A percentile compares a stretch with the other conserved stretches of the same genome.
phyloP scores from a whole-genome alignment of 768 basidiomycete genomes.

The Suillus sp. region DNA sequence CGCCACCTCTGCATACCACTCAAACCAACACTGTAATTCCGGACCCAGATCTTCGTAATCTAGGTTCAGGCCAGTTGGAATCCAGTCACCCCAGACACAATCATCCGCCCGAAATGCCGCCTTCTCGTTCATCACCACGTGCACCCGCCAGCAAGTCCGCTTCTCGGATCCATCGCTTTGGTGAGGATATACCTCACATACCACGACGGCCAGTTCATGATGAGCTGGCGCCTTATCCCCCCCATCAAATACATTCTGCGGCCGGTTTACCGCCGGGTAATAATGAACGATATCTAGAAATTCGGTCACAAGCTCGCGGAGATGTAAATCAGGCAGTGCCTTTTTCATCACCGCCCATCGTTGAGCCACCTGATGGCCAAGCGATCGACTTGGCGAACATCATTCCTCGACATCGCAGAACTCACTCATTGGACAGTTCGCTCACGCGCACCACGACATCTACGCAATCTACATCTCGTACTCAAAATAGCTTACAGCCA shows the following conservation, averaged over 20 bases:
- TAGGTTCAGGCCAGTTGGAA: constrained; percentile 4
- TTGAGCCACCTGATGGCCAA: constrained; percentile 11
- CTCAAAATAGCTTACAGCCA: constrained; percentile 18
- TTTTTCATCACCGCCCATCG: constrained; percentile 7
- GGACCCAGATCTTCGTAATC: constrained; percentile 13
- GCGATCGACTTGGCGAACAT: constrained; percentile 6
- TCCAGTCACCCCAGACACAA: constrained; percentile 17
- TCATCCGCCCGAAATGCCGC: constrained; percentile 8
- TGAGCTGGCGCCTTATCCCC: constrained; percentile 20
- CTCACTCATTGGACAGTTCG: constrained; percentile 17
- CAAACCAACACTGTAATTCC: constrained; percentile 8
- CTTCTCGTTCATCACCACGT: constrained; percentile 4
- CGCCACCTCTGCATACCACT: not conserved
- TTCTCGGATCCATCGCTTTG: constrained; percentile 19
- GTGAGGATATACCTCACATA: constrained; percentile 16
- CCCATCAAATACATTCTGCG: constrained; percentile 15
- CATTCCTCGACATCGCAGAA: constrained; percentile 15
- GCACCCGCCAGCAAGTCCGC: constrained; percentile 12
- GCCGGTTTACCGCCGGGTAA: constrained; percentile 26
- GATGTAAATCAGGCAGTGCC: constrained; percentile 13
- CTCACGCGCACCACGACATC: constrained; percentile 5
- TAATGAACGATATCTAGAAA: constrained; percentile 20
- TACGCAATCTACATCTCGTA: constrained; percentile 13
- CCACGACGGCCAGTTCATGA: constrained; percentile 14
- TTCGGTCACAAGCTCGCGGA: constrained; percentile 14